phyloP scores from a whole-genome alignment of 164 flowering plant genomes.

The Sextonia rubra region DNA sequence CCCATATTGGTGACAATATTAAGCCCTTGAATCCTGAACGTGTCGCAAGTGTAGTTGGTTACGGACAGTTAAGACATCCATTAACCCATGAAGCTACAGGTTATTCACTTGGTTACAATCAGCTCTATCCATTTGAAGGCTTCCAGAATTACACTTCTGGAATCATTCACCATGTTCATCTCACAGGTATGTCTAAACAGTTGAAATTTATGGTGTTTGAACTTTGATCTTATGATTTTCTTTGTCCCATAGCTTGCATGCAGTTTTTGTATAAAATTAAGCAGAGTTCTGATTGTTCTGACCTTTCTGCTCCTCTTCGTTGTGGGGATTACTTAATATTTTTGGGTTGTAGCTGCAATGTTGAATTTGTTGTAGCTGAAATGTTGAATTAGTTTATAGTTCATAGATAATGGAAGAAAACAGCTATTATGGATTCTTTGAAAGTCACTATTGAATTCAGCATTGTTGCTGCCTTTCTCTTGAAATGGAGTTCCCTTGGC shows the following conservation, averaged over 20 bases:
- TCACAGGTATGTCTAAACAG: constrained; percentile 45
- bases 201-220: no score
- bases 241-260: no score
- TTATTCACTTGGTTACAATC: constrained; percentile 66
- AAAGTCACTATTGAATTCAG: background rate
- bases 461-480: background rate
- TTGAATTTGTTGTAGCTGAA: no score
- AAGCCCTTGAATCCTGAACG: constrained; percentile 57
- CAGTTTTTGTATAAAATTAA: no score
- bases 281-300: no score
- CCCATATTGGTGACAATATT: constrained; percentile 66
- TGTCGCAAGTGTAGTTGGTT: constrained; percentile 61
- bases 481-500: background rate
- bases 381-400: no score
- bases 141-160: constrained; percentile 89
- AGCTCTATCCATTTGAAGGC: constrained; percentile 81
- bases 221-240: no score
- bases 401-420: background rate
- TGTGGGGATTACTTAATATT: no score
- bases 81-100: constrained; percentile 45
- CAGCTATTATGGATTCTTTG: background rate
- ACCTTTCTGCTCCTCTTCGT: no score
- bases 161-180: constrained; percentile 87
- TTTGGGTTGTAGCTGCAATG: no score
- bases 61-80: constrained; percentile 35